These are phyloP conservation scores for Tricholoma saponaceum DNA, from an alignment of 768 basidiomycete species.

Conservation along the genomic window DNA sequence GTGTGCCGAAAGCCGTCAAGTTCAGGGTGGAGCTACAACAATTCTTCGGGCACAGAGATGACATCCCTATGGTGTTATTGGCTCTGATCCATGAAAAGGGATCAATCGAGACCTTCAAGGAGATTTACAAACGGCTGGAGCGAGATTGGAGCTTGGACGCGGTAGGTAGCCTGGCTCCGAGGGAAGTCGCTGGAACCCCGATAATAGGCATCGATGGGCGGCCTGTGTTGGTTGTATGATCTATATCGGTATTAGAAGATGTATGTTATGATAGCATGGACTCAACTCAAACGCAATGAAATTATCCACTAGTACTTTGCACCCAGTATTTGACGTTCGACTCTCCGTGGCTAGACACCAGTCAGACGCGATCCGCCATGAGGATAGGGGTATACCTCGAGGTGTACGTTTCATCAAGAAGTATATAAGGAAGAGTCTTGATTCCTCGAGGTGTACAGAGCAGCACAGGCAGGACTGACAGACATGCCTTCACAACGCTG, in stretches of 20 bases:
- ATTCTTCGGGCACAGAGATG: conserved; percentile 36
- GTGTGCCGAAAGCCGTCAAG: conserved; percentile 61
- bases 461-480: not conserved
- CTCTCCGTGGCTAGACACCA: no score
- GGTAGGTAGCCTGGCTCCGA: not conserved
- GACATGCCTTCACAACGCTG: no score
- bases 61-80: conserved; percentile 46
- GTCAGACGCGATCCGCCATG: no score
- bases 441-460: not conserved
- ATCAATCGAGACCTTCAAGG: conserved; percentile 76
- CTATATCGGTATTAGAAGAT: not conserved
- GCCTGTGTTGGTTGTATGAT: not conserved
- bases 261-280: no score
- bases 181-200: not conserved
- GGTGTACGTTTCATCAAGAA: not conserved
- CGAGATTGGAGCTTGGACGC: conserved; percentile 66
- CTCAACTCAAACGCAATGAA: not conserved
- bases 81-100: conserved; percentile 83
- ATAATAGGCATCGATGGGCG: not conserved
- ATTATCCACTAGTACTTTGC: not conserved
- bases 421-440: not conserved
- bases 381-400: not conserved
- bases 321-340: no score
- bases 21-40: conserved; percentile 81
- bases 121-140: conserved; percentile 61